phyloP scores from a whole-genome alignment of 148 eudicot genomes.

The Vaccinium myrtillus region DNA sequence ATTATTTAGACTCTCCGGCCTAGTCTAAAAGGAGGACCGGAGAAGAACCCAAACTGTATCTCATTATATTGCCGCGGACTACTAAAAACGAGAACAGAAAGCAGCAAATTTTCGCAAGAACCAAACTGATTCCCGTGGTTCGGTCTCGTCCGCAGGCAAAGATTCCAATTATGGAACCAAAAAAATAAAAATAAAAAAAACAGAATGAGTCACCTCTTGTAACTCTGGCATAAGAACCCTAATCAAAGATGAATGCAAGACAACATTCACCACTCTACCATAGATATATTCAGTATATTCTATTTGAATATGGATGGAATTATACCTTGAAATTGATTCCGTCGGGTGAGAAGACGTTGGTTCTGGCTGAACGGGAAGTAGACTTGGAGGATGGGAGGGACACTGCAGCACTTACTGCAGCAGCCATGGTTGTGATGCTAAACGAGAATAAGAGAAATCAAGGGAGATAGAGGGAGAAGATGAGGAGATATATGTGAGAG shows the following conservation, averaged over 20 bases:
- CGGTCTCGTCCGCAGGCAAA: neutral
- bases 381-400: constrained; percentile 79
- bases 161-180: neutral
- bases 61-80: too few relatives aligned
- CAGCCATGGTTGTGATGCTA: constrained; percentile 60
- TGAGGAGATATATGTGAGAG: neutral
- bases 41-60: too few relatives aligned
- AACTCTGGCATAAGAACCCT: neutral
- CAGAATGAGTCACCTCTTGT: neutral
- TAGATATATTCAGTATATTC: neutral
- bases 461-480: neutral
- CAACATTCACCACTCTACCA: neutral
- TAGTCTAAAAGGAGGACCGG: too few relatives aligned
- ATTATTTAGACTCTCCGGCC: too few relatives aligned
- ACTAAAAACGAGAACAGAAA: neutral
- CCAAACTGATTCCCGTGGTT: neutral
- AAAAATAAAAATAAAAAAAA: neutral
- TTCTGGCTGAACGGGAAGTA: constrained; percentile 49
- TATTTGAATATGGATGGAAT: neutral
- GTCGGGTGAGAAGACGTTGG: constrained; percentile 51
- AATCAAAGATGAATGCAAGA: neutral
- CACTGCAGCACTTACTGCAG: constrained; percentile 86
- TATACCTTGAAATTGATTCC: constrained; percentile 66
- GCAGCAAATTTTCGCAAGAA: neutral
- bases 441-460: neutral